Conservation (phyloP, 2,329 filamentous ascomycete genomes). For the Fusarium nanum region DNA sequence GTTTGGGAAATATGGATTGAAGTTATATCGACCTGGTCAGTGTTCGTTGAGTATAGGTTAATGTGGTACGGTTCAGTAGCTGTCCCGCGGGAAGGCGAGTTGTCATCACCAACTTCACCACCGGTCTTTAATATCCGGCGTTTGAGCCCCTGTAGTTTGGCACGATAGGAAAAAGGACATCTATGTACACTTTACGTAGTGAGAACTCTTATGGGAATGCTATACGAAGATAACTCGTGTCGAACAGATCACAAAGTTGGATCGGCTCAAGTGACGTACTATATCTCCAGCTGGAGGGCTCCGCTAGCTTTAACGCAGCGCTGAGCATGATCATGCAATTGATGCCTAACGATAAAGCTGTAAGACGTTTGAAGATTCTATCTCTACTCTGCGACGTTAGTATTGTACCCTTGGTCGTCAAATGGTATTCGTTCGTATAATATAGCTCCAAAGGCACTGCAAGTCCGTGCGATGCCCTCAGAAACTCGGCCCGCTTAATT, state of each 20-base stretch:
- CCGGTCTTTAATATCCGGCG: constrained; percentile 36
- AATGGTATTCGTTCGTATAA: background rate
- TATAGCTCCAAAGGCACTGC: constrained; percentile 13
- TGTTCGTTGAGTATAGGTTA: background rate
- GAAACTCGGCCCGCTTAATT: constrained; percentile 39
- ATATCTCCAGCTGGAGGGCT: background rate
- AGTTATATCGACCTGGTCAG: background rate
- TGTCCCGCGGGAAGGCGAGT: constrained; percentile 8
- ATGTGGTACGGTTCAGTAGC: background rate
- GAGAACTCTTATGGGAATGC: background rate
- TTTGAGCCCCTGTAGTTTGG: background rate
- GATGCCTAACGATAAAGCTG: background rate
- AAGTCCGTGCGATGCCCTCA: constrained; percentile 41
- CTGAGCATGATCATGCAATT: background rate
- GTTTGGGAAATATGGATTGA: background rate
- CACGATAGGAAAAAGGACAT: background rate
- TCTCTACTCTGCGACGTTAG: background rate
- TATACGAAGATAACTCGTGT: background rate
- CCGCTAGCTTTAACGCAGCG: background rate
- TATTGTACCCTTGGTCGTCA: background rate
- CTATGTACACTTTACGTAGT: background rate
- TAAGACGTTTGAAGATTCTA: background rate
- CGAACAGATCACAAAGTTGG: background rate
- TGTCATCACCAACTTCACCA: constrained; percentile 5
- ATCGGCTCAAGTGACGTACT: constrained; percentile 2